phyloP scores from a whole-genome alignment of 768 basidiomycete genomes.

The Mycena latifolia region DNA sequence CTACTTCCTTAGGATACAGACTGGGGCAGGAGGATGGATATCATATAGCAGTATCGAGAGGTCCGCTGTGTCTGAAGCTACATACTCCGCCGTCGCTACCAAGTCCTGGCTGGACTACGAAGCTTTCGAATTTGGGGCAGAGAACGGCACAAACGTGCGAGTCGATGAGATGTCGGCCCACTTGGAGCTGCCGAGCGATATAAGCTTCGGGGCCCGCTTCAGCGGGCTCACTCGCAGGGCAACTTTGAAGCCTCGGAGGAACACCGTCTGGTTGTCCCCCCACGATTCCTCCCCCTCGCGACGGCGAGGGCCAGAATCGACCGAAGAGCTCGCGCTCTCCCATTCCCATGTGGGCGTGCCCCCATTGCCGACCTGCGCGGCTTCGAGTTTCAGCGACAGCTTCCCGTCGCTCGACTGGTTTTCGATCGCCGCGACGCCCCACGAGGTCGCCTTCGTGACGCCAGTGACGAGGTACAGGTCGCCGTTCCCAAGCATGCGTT shows the following conservation, averaged over 20 bases:
- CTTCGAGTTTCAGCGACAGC: constrained; percentile 21
- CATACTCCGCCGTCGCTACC: too few relatives aligned
- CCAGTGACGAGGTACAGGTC: constrained; percentile 6
- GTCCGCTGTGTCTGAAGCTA: too few relatives aligned
- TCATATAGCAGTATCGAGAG: too few relatives aligned
- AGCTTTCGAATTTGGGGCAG: too few relatives aligned
- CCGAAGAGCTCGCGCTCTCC: constrained; percentile 15
- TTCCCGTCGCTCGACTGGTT: background rate
- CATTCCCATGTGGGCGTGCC: constrained; percentile 10
- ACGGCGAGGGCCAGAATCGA: background rate
- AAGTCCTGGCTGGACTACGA: too few relatives aligned
- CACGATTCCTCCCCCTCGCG: constrained; percentile 7
- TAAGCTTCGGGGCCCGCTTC: background rate
- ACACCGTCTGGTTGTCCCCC: constrained; percentile 29
- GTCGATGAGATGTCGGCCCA: too few relatives aligned
- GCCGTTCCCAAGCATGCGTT: too few relatives aligned
- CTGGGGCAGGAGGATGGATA: too few relatives aligned
- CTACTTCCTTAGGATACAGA: too few relatives aligned
- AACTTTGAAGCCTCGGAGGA: constrained; percentile 34
- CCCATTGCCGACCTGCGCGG: background rate
- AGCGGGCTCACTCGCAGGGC: background rate
- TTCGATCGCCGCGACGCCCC: constrained; percentile 22
- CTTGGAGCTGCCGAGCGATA: too few relatives aligned
- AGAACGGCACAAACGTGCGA: too few relatives aligned
- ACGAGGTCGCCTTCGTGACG: constrained; percentile 4